Percentiles rank a stretch among this genome's conserved stretches.
phyloP scores from a whole-genome alignment of 1,284 basidiomycete species.

The Sanghuangporus sanghuang region DNA sequence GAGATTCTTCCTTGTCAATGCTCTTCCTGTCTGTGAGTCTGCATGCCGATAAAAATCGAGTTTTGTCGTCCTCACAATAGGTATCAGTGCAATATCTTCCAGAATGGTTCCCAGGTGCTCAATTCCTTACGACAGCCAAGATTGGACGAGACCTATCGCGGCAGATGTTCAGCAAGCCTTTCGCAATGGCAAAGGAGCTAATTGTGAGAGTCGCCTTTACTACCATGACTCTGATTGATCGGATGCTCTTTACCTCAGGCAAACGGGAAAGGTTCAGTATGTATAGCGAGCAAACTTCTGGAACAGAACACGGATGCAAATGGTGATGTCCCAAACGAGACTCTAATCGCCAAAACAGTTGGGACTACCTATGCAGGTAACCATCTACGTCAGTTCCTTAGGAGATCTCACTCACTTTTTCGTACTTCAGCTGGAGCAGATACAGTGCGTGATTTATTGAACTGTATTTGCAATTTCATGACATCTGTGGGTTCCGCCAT shows the following conservation, averaged over 20 bases:
- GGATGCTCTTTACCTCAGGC: neutral
- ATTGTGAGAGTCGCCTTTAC: neutral
- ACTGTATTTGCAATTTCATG: neutral
- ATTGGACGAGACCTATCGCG: neutral
- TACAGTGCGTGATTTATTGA: neutral
- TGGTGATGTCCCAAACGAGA: slow-evolving; percentile 4
- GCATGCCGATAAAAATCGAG: neutral
- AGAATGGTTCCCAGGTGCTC: slow-evolving; percentile 19
- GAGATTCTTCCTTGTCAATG: slow-evolving; percentile 16
- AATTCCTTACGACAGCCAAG: slow-evolving; percentile 14
- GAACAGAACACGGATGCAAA: neutral
- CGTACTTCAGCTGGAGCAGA: neutral
- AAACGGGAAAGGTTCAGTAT: slow-evolving; percentile 10
- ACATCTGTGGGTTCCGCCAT: neutral
- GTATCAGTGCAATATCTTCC: slow-evolving; percentile 19
- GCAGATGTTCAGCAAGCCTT: slow-evolving; percentile 1
- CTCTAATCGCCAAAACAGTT: slow-evolving; percentile 9
- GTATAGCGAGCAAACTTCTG: slow-evolving; percentile 12
- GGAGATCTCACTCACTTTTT: neutral
- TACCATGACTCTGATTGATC: neutral
- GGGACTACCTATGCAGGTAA: slow-evolving; percentile 1
- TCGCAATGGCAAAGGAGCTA: neutral
- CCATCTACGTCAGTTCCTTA: neutral
- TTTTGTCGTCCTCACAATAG: neutral
- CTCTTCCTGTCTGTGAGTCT: slow-evolving; percentile 9